Evolutionary conservation across 2,329 filamentous ascomycete genomes (phyloP), one percentile per base, ranked within the genome.

Genomic region (Xylariales sp.): DNA sequence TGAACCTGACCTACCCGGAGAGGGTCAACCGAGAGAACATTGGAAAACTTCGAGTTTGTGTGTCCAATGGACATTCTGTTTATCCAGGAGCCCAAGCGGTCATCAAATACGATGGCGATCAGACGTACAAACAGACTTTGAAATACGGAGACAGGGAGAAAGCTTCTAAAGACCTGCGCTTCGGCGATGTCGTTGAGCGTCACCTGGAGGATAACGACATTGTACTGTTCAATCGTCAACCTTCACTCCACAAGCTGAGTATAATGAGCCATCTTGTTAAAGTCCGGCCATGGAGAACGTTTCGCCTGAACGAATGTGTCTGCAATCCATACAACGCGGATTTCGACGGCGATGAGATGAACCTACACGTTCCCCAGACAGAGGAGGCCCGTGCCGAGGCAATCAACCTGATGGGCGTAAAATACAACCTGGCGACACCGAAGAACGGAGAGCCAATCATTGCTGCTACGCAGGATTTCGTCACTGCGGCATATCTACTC

Each of bases 301-400:
- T 98, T 61, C 84, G 93, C 41, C 74, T 98, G 14, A 98, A 98
- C 60, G 93, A 98, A 62, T 98, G 93, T 77, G 93, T 95, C 1
- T 98, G 93, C 65, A 90, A 86, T 47, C 93, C 93, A 3, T 98
- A 98, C 73, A 98, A 98, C 54, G 93, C 93, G 42, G 93, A 98
- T 77, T 98, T 98, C 53, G 93, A 98, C 56, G 93, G 93, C 46
- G 93, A 98, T 54, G 93, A 98, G 64, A 98, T 98, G 93, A 98
- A 98, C 55, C 68, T 98, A 35, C 93, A 98, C 65, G 90, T 98
- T 12, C 93, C 93, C 2, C 93, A 98, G 60, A 97, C 93, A 0
- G 93, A 98, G 67, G 93, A 98, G 64, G 91, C 93, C 9, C 80
- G 93, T 43, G 88, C 91, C 3, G 93, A 98, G 64, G 93, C 93